A percentile compares a stretch with the other conserved stretches of the same genome.
phyloP scores from a whole-genome alignment of 345 rosid species.

The Trapa incisa region DNA sequence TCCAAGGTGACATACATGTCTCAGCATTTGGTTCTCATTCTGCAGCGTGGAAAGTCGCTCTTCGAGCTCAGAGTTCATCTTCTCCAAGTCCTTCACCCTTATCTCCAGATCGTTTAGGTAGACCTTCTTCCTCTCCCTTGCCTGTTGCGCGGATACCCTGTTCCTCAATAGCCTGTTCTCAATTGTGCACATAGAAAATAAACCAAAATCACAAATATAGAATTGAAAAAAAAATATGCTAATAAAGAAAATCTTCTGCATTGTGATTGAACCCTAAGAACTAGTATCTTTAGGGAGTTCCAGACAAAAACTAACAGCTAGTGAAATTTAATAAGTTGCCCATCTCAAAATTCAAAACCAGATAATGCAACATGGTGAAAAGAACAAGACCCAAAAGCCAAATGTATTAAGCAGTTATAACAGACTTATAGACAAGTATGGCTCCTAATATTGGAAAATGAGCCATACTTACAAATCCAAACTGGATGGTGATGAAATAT shows the following conservation, averaged over 20 bases:
- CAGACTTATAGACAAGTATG: too few relatives aligned
- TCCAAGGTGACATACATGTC: constrained; percentile 45
- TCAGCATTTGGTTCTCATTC: constrained; percentile 97
- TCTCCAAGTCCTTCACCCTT: constrained; percentile 78
- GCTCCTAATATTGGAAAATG: too few relatives aligned
- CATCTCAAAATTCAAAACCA: too few relatives aligned
- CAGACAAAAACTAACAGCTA: neutral
- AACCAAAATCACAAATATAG: neutral
- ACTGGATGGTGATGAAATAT: neutral
- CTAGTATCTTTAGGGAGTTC: neutral
- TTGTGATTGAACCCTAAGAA: neutral
- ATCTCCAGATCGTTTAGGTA: constrained; percentile 70
- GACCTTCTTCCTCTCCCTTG: constrained; percentile 94
- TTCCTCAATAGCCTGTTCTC: constrained; percentile 78
- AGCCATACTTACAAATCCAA: too few relatives aligned
- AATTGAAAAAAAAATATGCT: neutral
- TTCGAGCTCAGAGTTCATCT: constrained; percentile 80
- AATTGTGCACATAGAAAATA: neutral
- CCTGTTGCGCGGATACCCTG: constrained; percentile 99
- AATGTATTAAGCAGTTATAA: too few relatives aligned
- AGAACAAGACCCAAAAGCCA: too few relatives aligned
- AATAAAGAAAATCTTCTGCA: neutral
- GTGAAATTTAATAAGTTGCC: neutral
- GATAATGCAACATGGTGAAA: too few relatives aligned
- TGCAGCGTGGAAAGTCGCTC: constrained; percentile 85